phyloP scores from a whole-genome alignment of 257 asterid genomes.

The Fraxinus pennsylvanica region DNA sequence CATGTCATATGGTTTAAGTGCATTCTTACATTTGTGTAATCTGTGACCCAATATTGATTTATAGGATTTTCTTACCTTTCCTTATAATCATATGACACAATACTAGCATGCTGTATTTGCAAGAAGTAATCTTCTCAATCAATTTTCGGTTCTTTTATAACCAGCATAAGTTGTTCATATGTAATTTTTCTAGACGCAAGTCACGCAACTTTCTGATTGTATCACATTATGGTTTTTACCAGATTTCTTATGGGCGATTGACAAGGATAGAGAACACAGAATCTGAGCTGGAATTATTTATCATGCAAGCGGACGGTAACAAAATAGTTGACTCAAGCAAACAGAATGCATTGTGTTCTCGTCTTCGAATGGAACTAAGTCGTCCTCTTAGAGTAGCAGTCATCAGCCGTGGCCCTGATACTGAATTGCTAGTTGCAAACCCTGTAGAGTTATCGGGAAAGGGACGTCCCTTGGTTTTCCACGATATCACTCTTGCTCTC shows the following conservation, averaged over 20 bases:
- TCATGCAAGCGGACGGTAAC: slow-evolving; percentile 43
- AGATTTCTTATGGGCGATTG: slow-evolving; percentile 54
- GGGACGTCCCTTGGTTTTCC: slow-evolving; percentile 56
- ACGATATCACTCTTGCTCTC: slow-evolving; percentile 47
- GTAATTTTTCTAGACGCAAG: not conserved
- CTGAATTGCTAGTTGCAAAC: slow-evolving; percentile 55
- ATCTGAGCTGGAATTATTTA: slow-evolving; percentile 40
- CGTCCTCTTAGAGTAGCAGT: slow-evolving; percentile 52
- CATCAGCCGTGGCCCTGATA: slow-evolving; percentile 58
- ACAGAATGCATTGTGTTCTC: slow-evolving; percentile 40
- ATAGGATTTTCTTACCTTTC: not conserved
- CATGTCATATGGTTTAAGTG: not conserved
- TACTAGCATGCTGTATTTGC: no score
- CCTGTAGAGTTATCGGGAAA: slow-evolving; percentile 57
- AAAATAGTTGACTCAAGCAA: slow-evolving; percentile 45
- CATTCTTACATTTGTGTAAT: not conserved
- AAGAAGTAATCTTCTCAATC: not conserved
- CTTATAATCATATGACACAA: no score
- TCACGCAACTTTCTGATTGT: not conserved
- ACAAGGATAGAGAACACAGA: slow-evolving; percentile 39
- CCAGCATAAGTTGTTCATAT: not conserved
- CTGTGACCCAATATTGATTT: not conserved
- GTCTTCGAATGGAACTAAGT: slow-evolving; percentile 49
- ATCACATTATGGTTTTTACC: slow-evolving; percentile 1
- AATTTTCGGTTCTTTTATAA: not conserved